Conservation (phyloP, 2,329 filamentous ascomycete species). For the Raffaelea arxii region DNA sequence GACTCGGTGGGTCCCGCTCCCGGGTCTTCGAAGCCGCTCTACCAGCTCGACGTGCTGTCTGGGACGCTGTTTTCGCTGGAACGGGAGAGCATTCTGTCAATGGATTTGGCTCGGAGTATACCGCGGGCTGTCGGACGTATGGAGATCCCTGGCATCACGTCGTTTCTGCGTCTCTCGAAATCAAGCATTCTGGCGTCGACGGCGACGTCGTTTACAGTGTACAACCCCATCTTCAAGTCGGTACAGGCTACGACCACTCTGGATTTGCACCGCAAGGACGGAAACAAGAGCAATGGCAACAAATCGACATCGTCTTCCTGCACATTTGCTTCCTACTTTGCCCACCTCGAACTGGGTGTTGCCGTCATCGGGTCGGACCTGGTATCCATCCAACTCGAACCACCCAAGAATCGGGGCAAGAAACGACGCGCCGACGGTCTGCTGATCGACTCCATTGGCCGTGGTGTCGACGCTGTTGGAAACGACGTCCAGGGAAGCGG, state of each 20-base stretch:
- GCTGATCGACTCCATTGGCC: constrained; percentile 65
- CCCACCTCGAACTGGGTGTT: constrained; percentile 56
- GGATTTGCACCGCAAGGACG: constrained; percentile 26
- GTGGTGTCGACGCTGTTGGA: constrained; percentile 33
- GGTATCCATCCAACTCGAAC: constrained; percentile 60
- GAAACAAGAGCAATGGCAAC: not conserved
- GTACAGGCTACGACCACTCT: constrained; percentile 41
- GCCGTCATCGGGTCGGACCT: constrained; percentile 55
- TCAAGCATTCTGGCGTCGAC: constrained; percentile 57
- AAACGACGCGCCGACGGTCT: constrained; percentile 50
- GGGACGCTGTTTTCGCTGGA: constrained; percentile 54
- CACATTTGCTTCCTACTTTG: constrained; percentile 50
- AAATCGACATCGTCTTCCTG: constrained; percentile 16
- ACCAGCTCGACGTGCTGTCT: constrained; percentile 51
- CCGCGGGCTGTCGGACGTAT: constrained; percentile 50
- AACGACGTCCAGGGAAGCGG: constrained; percentile 36
- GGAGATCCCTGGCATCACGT: constrained; percentile 40
- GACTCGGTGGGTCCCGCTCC: not conserved
- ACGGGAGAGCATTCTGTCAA: constrained; percentile 45
- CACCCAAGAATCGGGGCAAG: constrained; percentile 43
- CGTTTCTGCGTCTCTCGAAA: constrained; percentile 57
- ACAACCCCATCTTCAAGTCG: constrained; percentile 60
- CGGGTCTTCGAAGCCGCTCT: constrained; percentile 19
- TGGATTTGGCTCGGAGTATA: constrained; percentile 52
- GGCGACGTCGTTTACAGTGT: constrained; percentile 45